A percentile compares a stretch with the other conserved stretches of the same genome.
Evolutionary conservation across 352 stramenopile species (phyloP).

Genomic region (Globisporangium rhizosaccharum): DNA sequence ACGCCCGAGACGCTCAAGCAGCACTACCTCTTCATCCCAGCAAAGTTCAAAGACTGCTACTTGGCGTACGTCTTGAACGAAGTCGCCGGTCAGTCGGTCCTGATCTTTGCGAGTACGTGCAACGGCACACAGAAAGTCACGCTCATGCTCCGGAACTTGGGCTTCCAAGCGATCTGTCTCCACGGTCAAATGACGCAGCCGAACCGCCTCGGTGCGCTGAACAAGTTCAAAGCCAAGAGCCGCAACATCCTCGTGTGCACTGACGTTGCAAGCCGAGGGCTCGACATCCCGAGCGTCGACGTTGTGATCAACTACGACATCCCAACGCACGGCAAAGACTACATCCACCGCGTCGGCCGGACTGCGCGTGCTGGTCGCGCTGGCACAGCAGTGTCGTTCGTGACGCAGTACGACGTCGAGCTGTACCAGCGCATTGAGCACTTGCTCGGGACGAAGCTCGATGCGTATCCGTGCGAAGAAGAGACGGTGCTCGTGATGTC

Average conservation of each 20-base stretch:
- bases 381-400: conserved; percentile 94
- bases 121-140: conserved; percentile 95
- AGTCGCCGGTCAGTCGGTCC: conserved; percentile 94
- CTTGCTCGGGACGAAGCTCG: conserved; percentile 79
- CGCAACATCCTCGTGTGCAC: conserved; percentile 88
- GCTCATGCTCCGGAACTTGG: conserved; percentile 97
- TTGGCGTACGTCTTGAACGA: conserved; percentile 98
- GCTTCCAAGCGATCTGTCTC: conserved; percentile 97
- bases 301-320: conserved; percentile 99
- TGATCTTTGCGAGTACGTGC: conserved; percentile 99
- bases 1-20: conserved; percentile 97
- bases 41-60: conserved; percentile 99
- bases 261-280: conserved; percentile 86
- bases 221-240: conserved; percentile 96
- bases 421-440: conserved; percentile 97
- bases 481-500: conserved; percentile 95
- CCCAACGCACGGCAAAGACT: conserved; percentile 97
- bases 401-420: conserved; percentile 99
- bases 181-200: conserved; percentile 98
- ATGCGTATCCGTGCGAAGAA: conserved; percentile 85
- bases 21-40: conserved; percentile 98
- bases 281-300: conserved; percentile 98
- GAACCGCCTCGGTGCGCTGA: conserved; percentile 95
- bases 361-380: conserved; percentile 95
- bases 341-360: conserved; percentile 98